These are phyloP conservation scores for Pythium sukuiense DNA, from an alignment of 352 stramenopile genomes.

Conservation along the genomic window DNA sequence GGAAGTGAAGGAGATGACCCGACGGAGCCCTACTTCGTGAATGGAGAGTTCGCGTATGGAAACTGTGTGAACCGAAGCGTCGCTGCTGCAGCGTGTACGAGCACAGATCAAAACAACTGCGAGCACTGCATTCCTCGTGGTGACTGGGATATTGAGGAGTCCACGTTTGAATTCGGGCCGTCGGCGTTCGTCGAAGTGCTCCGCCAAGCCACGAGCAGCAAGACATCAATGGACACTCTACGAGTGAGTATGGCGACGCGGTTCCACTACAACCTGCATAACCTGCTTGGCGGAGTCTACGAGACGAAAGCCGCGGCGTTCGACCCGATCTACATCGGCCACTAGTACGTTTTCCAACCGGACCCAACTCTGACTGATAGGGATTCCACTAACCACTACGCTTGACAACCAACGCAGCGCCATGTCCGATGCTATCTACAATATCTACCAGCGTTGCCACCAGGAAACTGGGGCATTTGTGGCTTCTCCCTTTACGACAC, in stretches of 20 bases:
- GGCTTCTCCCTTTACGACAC: constrained; percentile 27
- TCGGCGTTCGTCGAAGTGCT: constrained; percentile 65
- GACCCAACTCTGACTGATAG: too few relatives aligned
- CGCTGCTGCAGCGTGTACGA: constrained; percentile 42
- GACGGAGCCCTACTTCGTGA: constrained; percentile 25
- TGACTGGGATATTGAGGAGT: constrained; percentile 61
- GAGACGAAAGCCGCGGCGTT: constrained; percentile 37
- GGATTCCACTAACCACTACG: too few relatives aligned
- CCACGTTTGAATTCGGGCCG: constrained; percentile 64
- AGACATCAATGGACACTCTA: constrained; percentile 35
- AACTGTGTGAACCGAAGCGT: constrained; percentile 64
- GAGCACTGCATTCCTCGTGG: constrained; percentile 65
- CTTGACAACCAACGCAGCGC: constrained; percentile 28
- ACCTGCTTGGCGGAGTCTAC: constrained; percentile 39
- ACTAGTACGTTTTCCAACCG: constrained; percentile 44
- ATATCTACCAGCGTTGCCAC: constrained; percentile 62
- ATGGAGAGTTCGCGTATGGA: constrained; percentile 35
- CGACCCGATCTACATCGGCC: constrained; percentile 40
- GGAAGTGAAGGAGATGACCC: constrained; percentile 42
- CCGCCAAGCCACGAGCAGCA: constrained; percentile 37
- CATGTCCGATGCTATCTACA: constrained; percentile 62
- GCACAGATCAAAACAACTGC: constrained; percentile 34
- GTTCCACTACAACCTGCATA: constrained; percentile 46
- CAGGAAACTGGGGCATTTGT: constrained; percentile 35
- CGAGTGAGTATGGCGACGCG: constrained; percentile 35